Evolutionary conservation across 306 rosid species (phyloP).

Genomic region (Acmispon strigosus): DNA sequence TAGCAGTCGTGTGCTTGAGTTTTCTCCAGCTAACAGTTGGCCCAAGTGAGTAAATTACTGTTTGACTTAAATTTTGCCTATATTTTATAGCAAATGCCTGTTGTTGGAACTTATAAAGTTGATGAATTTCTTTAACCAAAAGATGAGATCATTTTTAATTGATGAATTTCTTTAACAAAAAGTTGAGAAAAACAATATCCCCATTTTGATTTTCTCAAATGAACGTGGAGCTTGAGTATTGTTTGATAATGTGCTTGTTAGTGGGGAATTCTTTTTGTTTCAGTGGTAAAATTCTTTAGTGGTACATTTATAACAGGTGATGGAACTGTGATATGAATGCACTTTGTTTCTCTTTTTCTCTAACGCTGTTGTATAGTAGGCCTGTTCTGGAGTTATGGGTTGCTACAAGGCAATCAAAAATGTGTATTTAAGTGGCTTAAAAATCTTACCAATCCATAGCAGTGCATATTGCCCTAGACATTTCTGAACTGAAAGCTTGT

Average conservation of each 20-base stretch:
- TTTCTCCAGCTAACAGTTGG: slow-evolving; percentile 58
- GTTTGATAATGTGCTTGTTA: not conserved
- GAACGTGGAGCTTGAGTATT: not conserved
- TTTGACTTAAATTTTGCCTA: not conserved
- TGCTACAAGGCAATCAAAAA: too few relatives aligned
- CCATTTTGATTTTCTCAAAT: not conserved
- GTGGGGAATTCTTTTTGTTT: not conserved
- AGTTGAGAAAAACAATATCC: not conserved
- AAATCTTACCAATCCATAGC: too few relatives aligned
- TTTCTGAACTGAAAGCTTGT: too few relatives aligned
- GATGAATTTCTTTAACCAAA: not conserved
- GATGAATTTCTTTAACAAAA: not conserved
- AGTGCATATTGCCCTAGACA: too few relatives aligned
- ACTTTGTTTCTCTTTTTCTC: not conserved
- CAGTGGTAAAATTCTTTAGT: not conserved
- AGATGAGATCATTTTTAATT: not conserved
- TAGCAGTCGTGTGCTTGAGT: slow-evolving; percentile 49
- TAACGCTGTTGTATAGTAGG: too few relatives aligned
- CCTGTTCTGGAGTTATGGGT: too few relatives aligned
- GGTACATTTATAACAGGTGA: not conserved
- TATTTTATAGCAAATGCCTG: not conserved
- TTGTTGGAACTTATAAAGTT: not conserved
- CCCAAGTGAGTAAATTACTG: slow-evolving; percentile 62
- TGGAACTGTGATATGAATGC: not conserved
- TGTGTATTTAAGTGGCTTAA: too few relatives aligned